These are phyloP conservation scores for Codiaeum variegatum DNA, from an alignment of 441 rosid genomes.

Conservation along the genomic window DNA sequence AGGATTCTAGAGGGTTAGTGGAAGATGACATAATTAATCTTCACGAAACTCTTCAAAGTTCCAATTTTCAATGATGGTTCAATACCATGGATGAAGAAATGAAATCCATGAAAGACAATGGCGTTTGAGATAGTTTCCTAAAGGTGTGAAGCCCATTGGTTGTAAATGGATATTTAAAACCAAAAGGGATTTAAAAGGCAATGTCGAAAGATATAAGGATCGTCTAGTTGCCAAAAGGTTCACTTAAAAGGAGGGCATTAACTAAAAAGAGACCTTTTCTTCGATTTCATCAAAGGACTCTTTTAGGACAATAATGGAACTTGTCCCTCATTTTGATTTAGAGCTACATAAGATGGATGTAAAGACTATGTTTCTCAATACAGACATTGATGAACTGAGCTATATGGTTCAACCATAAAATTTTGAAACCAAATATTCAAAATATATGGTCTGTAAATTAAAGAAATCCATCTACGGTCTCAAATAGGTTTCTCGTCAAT, in stretches of 20 bases:
- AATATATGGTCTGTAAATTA: too few species aligned
- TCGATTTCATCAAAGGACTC: background rate
- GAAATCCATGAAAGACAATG: constrained; percentile 12
- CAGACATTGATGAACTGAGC: too few species aligned
- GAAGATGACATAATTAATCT: constrained; percentile 4
- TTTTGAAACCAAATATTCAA: too few species aligned
- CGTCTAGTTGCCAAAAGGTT: background rate
- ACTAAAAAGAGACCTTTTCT: constrained; percentile 2
- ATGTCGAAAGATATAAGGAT: background rate
- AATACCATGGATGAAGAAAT: constrained; percentile 11
- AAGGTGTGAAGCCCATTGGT: constrained; percentile 4
- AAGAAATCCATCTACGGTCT: too few species aligned
- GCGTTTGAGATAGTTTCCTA: constrained; percentile 7
- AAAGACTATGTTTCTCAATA: too few species aligned
- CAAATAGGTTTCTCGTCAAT: too few species aligned
- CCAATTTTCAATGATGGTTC: background rate
- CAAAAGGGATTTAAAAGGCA: too few species aligned
- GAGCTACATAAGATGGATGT: too few species aligned
- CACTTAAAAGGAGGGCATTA: background rate
- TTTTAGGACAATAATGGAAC: background rate
- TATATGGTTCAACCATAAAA: too few species aligned
- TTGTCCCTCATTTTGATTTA: background rate
- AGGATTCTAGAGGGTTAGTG: background rate
- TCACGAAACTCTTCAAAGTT: background rate
- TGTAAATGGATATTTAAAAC: background rate